Evolutionary conservation across 2,329 filamentous ascomycete species (phyloP), one percentile per base, ranked within the genome.

Genomic region (Colletotrichum horii): DNA sequence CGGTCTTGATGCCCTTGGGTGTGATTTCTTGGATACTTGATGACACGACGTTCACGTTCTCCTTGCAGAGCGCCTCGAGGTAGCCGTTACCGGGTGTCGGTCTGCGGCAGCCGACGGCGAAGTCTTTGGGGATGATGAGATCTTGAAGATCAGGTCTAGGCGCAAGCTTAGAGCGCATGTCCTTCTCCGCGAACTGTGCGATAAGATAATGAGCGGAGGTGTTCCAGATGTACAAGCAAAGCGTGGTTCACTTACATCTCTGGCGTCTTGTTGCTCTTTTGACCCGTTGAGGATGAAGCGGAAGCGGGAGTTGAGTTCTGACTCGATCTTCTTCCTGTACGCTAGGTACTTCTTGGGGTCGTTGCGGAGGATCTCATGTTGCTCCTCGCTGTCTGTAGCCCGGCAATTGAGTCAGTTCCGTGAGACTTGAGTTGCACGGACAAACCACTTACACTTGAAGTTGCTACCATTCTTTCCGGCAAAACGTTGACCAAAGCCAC

Each of bases 211-310:
- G 28, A 36, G 52, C 14, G 64, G n/a, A 7, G 43, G 1, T 22
- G 11, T 48, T 48, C n/a, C 6, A 48, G 6, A 4, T 2, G 43
- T n/a, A 22, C 6, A 4, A 14, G 43, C 43, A 22, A 52, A 52
- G 11, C 14, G 3, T 32, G n/a, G n/a, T 14, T 14, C 11, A 48
- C 71, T 58, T 43, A 71, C 71, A 8, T 58, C 64, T 71, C 67
- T 71, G 28, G 87, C 87, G 30, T 83, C 80, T 67, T 81, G 80
- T 3, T 87, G 86, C 81, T 88, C 87, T 66, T 83, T 72, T 8
- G 84, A 86, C n/a, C 86, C 87, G 78, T 88, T 89, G 77, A 88
- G 82, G 78, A 89, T 89, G 80, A 90, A 87, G 61, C 87, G 88
- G 83, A 90, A 91, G 8, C 87, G 84, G 61, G 86, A 85, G 75